These are phyloP conservation scores for Mortierella sp. DNA, from an alignment of 371 early-diverging fungal genomes.

Conservation along the genomic window DNA sequence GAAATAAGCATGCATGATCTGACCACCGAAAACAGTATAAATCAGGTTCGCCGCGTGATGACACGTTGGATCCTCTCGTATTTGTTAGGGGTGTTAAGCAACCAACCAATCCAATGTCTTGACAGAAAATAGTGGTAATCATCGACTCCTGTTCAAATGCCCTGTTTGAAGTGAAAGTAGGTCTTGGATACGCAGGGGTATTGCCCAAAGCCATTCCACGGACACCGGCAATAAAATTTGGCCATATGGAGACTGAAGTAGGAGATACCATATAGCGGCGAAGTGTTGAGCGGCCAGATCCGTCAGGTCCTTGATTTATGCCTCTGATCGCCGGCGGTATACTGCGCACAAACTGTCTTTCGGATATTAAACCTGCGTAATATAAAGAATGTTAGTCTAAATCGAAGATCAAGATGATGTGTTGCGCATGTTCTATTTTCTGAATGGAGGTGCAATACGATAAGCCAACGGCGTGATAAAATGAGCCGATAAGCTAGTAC, in stretches of 20 bases:
- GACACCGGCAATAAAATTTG: not conserved
- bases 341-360: not conserved
- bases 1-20: not conserved
- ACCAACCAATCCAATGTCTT: not conserved
- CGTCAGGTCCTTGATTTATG: not conserved
- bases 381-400: too few species aligned
- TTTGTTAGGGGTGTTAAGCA: not conserved
- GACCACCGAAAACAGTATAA: not conserved
- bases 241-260: not conserved
- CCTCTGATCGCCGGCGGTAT: not conserved
- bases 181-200: not conserved
- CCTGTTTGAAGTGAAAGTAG: not conserved
- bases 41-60: not conserved
- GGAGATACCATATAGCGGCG: not conserved
- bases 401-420: too few species aligned
- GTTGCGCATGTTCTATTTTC: too few species aligned
- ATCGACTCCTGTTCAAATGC: not conserved
- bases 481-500: too few species aligned
- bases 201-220: not conserved
- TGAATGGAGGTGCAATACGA: too few species aligned
- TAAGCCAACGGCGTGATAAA: too few species aligned
- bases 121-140: not conserved
- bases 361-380: too few species aligned
- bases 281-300: not conserved
- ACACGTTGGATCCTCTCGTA: not conserved